Evolutionary conservation across 345 rosid species (phyloP).

Genomic region (Camelina sativa): DNA sequence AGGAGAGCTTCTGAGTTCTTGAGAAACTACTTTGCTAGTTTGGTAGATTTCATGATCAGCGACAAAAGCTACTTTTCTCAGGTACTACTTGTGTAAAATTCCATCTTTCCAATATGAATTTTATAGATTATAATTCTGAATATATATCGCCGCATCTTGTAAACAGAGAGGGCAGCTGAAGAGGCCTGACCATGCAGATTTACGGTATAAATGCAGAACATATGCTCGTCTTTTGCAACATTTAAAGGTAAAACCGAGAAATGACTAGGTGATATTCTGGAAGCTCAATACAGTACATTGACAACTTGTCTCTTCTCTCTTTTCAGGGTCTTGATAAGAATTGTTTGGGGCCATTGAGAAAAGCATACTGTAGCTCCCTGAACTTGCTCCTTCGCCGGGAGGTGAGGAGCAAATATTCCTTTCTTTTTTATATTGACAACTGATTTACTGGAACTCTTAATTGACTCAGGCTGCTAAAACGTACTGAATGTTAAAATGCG

Average conservation of each 20-base stretch:
- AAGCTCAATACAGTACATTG: constrained; percentile 20
- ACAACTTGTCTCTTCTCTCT: constrained; percentile 18
- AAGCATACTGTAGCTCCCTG: constrained; percentile 96
- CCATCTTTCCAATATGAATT: constrained; percentile 14
- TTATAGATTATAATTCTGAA: constrained; percentile 29
- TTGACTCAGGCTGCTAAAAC: constrained; percentile 17
- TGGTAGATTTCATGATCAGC: constrained; percentile 98
- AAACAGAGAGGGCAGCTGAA: constrained; percentile 95
- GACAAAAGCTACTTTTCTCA: constrained; percentile 99
- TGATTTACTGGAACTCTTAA: background rate
- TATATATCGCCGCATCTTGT: constrained; percentile 31
- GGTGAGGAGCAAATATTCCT: constrained; percentile 55
- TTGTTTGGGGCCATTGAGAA: constrained; percentile 87
- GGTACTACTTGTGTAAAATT: constrained; percentile 48
- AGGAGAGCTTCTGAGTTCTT: constrained; percentile 94
- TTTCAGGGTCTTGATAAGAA: constrained; percentile 89
- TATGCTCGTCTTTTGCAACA: constrained; percentile 99
- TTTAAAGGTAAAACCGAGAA: constrained; percentile 65
- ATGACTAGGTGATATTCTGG: constrained; percentile 16
- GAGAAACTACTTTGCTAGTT: constrained; percentile 93
- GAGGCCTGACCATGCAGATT: constrained; percentile 99
- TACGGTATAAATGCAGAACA: constrained; percentile 98
- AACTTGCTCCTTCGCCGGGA: constrained; percentile 98
- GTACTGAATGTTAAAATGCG: background rate
- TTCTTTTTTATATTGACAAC: constrained; percentile 10